Percentiles rank a stretch among this genome's conserved stretches.
Conservation (phyloP, 1,284 basidiomycete species). For the Austropuccinia psidii region DNA sequence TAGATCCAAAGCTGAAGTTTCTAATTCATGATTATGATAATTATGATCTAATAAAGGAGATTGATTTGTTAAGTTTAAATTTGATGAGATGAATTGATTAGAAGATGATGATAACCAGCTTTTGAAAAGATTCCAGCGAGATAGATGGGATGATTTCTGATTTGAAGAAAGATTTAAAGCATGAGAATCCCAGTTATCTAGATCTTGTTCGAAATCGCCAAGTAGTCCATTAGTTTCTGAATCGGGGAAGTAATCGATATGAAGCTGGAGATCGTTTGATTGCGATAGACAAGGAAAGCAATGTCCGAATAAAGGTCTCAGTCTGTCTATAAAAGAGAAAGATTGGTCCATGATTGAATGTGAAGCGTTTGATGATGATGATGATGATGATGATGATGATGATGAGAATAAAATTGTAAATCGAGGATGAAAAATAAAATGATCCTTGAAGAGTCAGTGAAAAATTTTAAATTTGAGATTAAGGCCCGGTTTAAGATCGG, state of each 20-base stretch:
- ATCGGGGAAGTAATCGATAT: conserved; percentile 13
- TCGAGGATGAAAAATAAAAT: no score
- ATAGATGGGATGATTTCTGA: neutral
- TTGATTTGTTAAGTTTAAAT: neutral
- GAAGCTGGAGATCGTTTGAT: no score
- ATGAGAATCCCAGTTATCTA: neutral
- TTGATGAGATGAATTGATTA: no score
- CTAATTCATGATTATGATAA: neutral
- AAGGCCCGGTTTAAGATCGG: no score
- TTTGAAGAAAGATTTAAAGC: neutral
- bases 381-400: no score
- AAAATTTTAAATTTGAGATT: no score
- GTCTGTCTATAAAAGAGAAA: conserved; percentile 1
- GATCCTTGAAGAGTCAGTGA: no score
- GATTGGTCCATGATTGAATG: no score
- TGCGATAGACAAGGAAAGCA: neutral
- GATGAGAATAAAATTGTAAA: no score
- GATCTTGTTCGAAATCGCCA: neutral
- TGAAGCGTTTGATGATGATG: no score
- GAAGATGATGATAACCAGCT: conserved; percentile 17
- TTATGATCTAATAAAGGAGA: neutral
- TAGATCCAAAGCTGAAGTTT: conserved; percentile 10
- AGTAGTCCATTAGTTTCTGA: neutral
- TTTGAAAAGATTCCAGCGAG: conserved; percentile 13
- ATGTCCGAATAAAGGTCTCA: neutral